phyloP scores from a whole-genome alignment of 2,329 filamentous ascomycete species.

The Catunica adiposa region DNA sequence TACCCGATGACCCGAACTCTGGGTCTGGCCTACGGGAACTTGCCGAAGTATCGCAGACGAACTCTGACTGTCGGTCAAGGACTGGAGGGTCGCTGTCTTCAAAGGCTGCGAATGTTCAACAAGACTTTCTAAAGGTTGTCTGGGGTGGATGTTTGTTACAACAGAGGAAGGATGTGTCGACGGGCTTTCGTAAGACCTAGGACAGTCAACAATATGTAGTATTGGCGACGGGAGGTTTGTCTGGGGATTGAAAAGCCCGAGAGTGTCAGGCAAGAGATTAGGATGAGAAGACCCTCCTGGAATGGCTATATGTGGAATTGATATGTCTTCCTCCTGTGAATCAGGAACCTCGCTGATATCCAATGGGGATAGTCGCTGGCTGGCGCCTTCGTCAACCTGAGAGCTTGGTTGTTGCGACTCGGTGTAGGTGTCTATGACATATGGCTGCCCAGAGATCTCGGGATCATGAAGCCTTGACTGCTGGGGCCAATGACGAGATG shows the following conservation, averaged over 20 bases:
- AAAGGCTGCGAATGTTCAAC: no score
- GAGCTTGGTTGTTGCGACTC: background rate
- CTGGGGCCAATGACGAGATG: background rate
- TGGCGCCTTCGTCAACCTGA: background rate
- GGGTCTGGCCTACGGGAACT: background rate
- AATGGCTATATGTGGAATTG: background rate
- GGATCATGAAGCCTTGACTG: background rate
- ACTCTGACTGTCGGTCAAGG: background rate
- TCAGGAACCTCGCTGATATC: slow-evolving; percentile 8
- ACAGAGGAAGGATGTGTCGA: background rate
- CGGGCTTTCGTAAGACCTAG: background rate
- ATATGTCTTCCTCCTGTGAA: slow-evolving; percentile 10
- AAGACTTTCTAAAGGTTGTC: no score
- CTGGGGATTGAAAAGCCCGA: no score
- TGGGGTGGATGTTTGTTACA: no score
- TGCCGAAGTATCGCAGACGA: background rate
- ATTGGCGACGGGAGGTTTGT: background rate
- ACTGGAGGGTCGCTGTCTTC: background rate
- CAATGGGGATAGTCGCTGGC: background rate
- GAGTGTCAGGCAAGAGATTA: background rate
- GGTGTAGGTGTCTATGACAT: background rate
- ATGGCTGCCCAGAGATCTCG: background rate
- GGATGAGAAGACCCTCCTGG: background rate
- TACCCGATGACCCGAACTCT: background rate
- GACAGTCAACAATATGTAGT: background rate